Evolutionary conservation across 768 basidiomycete genomes (phyloP), one percentile per base, ranked within the genome.

Genomic region (Boletus speciosus): DNA sequence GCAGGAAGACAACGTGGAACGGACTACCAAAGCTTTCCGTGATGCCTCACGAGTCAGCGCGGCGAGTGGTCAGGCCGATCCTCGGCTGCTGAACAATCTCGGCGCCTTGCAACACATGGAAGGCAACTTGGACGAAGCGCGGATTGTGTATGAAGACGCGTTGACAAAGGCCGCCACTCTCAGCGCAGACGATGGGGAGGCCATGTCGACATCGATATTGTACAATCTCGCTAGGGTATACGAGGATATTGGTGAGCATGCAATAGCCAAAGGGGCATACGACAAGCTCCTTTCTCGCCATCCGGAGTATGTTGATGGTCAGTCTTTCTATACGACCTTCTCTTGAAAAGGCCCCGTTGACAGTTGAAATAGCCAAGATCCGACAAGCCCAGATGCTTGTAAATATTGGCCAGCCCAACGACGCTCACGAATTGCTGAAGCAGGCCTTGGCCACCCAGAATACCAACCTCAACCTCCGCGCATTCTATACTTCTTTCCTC

Each of bases 251-350:
- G 88, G 88, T 1, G 86, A 91, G 35, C 77, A 79, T 5, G 77
- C 71, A 2, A 77, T 86, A 56, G 95, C 96, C 2, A 85, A 79
- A 58, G 90, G 88, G 60, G 93, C 91, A 2, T 98, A 95, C 62
- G 83, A 86, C 45, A 93, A 93, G 70, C 77, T 98, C 9, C 71
- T 98, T 35, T 74, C 82, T n/a, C 79, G 88, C 49, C 96, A 98
- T 76, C 93, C 95, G 1, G 97, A 98, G 72, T 98, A 96, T 66
- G 82, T 94, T 23, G 96, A 98, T 66, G 96, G 95, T 96, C 60
- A 44, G 88, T 75, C 34, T 49, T 47, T 36, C 32, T n/a, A 43
- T 48, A 19, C 0, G 8, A 29, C 38, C 7, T 21, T 7, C 29
- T 40, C 36, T 35, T 14, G 10, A 39, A 32, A n/a, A 39, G 38